Evolutionary conservation across 176 grass and related monocot species (phyloP).

Genomic region (Phoenix dactylifera): DNA sequence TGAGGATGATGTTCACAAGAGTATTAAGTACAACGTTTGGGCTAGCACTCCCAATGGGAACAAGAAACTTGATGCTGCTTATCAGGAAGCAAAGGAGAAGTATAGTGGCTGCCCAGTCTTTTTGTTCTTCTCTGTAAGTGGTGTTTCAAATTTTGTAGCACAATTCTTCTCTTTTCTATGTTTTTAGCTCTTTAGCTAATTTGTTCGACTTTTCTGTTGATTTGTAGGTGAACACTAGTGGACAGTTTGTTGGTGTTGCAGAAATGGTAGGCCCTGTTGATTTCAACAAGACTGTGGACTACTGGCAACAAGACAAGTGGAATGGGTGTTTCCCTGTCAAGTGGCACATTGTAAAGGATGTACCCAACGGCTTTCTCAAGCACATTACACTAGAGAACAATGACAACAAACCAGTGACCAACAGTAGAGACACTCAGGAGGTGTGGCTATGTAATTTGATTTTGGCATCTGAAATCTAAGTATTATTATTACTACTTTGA

Average conservation of each 20-base stretch:
- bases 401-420: conserved; percentile 17
- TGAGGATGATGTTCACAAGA: not conserved
- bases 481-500: not conserved
- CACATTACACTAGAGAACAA: conserved; percentile 8
- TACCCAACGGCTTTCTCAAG: conserved; percentile 8
- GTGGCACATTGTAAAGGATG: conserved; percentile 16
- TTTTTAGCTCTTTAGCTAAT: too few species aligned
- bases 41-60: conserved; percentile 6
- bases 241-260: conserved; percentile 15
- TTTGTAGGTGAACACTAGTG: conserved; percentile 6
- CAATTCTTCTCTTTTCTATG: too few species aligned
- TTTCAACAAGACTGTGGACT: conserved; percentile 9
- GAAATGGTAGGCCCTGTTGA: conserved; percentile 8
- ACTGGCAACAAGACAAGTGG: conserved; percentile 14
- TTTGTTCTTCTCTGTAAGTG: conserved; percentile 4
- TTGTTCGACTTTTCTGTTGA: not conserved
- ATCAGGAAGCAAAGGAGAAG: not conserved
- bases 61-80: conserved; percentile 3
- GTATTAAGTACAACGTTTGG: not conserved
- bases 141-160: not conserved
- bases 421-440: conserved; percentile 13
- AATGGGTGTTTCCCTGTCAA: conserved; percentile 8
- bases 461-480: not conserved
- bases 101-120: not conserved
- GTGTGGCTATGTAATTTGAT: not conserved